Evolutionary conservation across 345 rosid genomes (phyloP).

Genomic region (Syzygium oleosum): DNA sequence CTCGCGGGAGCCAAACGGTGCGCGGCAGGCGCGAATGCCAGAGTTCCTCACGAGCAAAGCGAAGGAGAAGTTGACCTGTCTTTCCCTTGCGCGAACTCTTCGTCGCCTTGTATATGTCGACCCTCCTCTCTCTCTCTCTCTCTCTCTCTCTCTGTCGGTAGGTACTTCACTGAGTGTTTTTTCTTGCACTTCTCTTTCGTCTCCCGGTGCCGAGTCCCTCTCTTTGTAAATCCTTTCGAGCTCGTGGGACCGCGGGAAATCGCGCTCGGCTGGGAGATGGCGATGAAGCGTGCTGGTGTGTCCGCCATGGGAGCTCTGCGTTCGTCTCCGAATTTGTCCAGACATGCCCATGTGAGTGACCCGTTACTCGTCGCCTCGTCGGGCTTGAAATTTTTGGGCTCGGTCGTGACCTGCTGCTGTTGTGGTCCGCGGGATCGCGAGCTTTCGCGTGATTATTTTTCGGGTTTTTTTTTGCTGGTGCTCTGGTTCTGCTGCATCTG

Average conservation of each 20-base stretch:
- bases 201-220: background rate
- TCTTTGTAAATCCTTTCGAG: background rate
- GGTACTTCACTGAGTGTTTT: background rate
- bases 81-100: background rate
- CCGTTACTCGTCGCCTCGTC: background rate
- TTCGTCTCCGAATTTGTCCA: slow-evolving; percentile 23
- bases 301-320: slow-evolving; percentile 27
- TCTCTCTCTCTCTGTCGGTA: too few species aligned
- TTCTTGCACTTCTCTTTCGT: background rate
- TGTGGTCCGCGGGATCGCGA: background rate
- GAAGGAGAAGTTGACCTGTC: background rate
- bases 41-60: background rate
- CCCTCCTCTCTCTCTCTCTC: background rate
- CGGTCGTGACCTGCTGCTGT: background rate
- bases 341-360: slow-evolving; percentile 57
- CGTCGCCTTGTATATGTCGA: background rate
- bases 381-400: too few species aligned
- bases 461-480: background rate
- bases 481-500: background rate
- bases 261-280: slow-evolving; percentile 18
- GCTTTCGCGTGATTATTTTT: background rate
- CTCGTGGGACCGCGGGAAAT: background rate
- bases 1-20: background rate
- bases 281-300: slow-evolving; percentile 45
- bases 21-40: background rate